Conservation (phyloP, 345 rosid species). For the Rubroshorea leprosula region DNA sequence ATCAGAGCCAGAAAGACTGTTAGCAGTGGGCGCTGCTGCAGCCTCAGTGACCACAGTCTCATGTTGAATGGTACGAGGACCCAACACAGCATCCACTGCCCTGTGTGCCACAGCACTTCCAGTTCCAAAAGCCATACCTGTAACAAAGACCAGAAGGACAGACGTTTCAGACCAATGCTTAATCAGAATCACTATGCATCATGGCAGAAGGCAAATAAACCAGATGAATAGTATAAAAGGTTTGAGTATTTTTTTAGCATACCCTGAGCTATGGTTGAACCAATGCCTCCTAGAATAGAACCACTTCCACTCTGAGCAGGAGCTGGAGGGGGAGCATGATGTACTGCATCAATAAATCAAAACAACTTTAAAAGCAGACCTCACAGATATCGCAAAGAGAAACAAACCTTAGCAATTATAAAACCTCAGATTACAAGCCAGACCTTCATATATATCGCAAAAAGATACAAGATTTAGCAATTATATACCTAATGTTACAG, state of each 20-base stretch:
- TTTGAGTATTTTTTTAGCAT: slow-evolving; percentile 13
- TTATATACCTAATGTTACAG: too few species aligned
- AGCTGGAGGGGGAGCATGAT: slow-evolving; percentile 90
- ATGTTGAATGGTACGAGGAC: slow-evolving; percentile 89
- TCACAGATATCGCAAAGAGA: not conserved
- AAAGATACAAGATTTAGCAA: too few species aligned
- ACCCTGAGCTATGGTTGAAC: slow-evolving; percentile 98
- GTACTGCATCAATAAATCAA: slow-evolving; percentile 35
- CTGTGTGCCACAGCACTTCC: slow-evolving; percentile 95
- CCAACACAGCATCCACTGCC: slow-evolving; percentile 90
- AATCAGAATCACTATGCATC: not conserved
- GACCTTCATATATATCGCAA: too few species aligned
- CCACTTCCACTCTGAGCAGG: slow-evolving; percentile 62
- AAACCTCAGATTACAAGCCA: not conserved
- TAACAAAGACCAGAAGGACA: not conserved
- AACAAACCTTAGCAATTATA: not conserved
- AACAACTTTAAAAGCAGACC: not conserved
- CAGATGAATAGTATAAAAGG: not conserved
- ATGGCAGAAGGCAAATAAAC: not conserved
- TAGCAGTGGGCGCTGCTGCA: slow-evolving; percentile 36
- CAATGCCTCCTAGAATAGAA: slow-evolving; percentile 73
- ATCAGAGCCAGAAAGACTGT: slow-evolving; percentile 37
- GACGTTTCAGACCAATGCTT: too few species aligned
- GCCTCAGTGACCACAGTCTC: slow-evolving; percentile 55
- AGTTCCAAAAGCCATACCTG: slow-evolving; percentile 95